Evolutionary conservation across 345 rosid genomes (phyloP).

Genomic region (Aurinia saxatilis): DNA sequence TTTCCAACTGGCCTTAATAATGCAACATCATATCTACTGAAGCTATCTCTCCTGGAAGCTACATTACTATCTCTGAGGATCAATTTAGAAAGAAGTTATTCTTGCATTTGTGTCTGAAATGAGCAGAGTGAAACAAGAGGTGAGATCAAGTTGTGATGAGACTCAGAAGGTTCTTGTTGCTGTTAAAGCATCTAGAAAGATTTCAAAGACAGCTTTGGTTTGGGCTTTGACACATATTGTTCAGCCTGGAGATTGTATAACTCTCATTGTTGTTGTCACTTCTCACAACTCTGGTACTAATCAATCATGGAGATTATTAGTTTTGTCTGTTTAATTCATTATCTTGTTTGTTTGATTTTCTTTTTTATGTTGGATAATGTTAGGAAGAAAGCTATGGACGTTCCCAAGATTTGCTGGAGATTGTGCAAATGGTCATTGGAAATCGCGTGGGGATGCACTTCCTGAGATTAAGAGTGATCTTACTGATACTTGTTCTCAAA

Average conservation of each 20-base stretch:
- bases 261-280: slow-evolving; percentile 81
- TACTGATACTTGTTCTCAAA: slow-evolving; percentile 91
- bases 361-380: neutral
- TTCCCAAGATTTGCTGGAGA: slow-evolving; percentile 93
- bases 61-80: no score
- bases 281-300: slow-evolving; percentile 56
- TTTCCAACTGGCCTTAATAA: slow-evolving; percentile 30
- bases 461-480: slow-evolving; percentile 69
- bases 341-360: neutral
- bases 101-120: slow-evolving; percentile 30
- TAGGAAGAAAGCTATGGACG: slow-evolving; percentile 85
- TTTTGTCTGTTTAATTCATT: neutral
- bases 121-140: slow-evolving; percentile 59
- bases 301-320: neutral
- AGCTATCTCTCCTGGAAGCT: neutral
- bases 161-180: slow-evolving; percentile 86
- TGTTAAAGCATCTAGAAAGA: slow-evolving; percentile 93
- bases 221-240: slow-evolving; percentile 99
- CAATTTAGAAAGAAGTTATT: no score
- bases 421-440: slow-evolving; percentile 75
- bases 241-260: slow-evolving; percentile 91
- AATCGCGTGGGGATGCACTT: slow-evolving; percentile 52
- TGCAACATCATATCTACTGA: neutral
- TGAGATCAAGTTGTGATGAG: slow-evolving; percentile 34
- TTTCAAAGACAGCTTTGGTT: slow-evolving; percentile 80